Evolutionary conservation across 768 basidiomycete genomes (phyloP).

Genomic region (Hygrophorus russula): DNA sequence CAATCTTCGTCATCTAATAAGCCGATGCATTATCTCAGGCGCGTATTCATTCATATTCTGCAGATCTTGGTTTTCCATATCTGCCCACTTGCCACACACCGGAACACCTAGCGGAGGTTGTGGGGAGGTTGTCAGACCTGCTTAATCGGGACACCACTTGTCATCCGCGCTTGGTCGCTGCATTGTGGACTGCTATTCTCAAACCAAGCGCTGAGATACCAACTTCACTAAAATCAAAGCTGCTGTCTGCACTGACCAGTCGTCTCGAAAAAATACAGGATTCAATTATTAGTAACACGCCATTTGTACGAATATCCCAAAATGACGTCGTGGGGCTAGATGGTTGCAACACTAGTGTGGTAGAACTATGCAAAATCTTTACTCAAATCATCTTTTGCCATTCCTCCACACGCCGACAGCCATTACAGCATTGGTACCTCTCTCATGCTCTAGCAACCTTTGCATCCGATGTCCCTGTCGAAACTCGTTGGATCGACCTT

Average conservation of each 20-base stretch:
- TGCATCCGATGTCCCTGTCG: slow-evolving; percentile 16
- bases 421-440: slow-evolving; percentile 17
- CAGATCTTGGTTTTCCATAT: not conserved
- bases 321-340: too few relatives aligned
- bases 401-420: slow-evolving; percentile 1
- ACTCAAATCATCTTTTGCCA: not conserved
- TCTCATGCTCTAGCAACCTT: slow-evolving; percentile 17
- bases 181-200: not conserved
- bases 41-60: not conserved
- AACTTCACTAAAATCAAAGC: not conserved
- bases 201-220: not conserved
- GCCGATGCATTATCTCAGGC: not conserved
- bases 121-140: not conserved
- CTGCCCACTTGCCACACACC: not conserved
- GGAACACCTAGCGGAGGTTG: not conserved
- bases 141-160: not conserved
- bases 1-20: not conserved
- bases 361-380: not conserved
- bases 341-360: not conserved
- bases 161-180: not conserved
- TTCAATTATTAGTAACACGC: not conserved
- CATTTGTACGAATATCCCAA: too few relatives aligned
- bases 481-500: slow-evolving; percentile 32
- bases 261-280: slow-evolving; percentile 6
- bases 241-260: not conserved